Evolutionary conservation across 306 rosid species (phyloP).

Genomic region (Prunus davidiana): DNA sequence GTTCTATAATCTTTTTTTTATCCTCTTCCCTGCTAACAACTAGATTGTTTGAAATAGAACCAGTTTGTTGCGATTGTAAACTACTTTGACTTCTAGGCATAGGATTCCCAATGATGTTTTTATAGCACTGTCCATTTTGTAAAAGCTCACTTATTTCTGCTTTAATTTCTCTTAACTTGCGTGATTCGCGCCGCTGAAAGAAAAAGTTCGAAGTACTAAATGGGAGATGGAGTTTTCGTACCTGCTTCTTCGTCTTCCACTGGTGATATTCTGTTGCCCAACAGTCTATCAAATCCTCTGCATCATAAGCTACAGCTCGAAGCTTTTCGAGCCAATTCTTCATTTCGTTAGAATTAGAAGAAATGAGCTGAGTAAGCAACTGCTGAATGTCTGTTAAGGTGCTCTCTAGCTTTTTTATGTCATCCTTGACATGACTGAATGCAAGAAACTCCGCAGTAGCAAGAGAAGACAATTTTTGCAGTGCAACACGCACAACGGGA

Average conservation of each 20-base stretch:
- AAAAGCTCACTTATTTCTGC: not conserved
- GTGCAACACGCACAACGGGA: not conserved
- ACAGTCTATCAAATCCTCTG: constrained; percentile 1
- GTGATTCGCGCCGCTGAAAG: not conserved
- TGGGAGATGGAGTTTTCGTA: not conserved
- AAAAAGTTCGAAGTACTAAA: not conserved
- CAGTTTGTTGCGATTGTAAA: not conserved
- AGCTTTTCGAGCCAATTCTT: not conserved
- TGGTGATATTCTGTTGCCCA: not conserved
- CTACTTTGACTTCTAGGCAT: not conserved
- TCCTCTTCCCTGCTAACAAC: not conserved
- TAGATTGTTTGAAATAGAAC: not conserved
- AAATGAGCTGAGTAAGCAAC: not conserved
- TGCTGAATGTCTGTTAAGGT: not conserved
- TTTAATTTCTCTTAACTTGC: not conserved
- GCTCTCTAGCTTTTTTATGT: not conserved
- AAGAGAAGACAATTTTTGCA: not conserved
- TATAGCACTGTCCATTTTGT: not conserved
- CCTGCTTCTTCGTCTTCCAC: constrained; percentile 10
- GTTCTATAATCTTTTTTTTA: not conserved
- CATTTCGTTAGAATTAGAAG: not conserved
- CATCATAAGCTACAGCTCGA: constrained; percentile 5
- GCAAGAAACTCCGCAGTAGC: not conserved
- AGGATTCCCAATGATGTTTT: not conserved
- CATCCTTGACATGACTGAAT: not conserved